Evolutionary conservation across 148 eudicot genomes (phyloP).

Genomic region (Simmondsia chinensis): DNA sequence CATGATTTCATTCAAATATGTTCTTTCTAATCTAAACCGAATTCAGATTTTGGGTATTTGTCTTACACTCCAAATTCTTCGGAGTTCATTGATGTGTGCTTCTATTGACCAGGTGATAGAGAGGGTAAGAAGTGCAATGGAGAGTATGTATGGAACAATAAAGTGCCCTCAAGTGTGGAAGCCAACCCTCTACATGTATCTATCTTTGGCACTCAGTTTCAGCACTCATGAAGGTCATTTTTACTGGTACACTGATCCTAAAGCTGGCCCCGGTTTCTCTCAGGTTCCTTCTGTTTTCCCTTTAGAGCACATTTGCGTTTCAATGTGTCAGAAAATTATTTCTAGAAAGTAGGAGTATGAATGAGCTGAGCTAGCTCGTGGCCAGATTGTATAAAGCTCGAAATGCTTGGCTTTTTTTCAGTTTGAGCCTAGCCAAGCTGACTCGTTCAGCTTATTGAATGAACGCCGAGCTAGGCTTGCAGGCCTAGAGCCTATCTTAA

Average conservation of each 20-base stretch:
- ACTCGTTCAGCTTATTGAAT: too few relatives aligned
- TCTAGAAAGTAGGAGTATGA: too few relatives aligned
- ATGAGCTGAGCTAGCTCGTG: too few relatives aligned
- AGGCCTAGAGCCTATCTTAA: too few relatives aligned
- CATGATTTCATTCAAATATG: too few relatives aligned
- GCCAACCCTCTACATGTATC: constrained; percentile 55
- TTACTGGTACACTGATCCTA: constrained; percentile 59
- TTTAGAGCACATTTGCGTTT: background rate
- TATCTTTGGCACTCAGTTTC: constrained; percentile 45
- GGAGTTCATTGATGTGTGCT: background rate
- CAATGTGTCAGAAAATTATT: background rate
- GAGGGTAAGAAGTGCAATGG: constrained; percentile 32
- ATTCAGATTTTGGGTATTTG: background rate
- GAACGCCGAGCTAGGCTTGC: too few relatives aligned
- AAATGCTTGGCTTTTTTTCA: too few relatives aligned
- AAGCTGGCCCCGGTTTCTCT: constrained; percentile 51
- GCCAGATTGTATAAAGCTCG: too few relatives aligned
- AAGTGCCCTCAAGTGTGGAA: constrained; percentile 56
- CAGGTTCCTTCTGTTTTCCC: constrained; percentile 22
- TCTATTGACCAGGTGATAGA: constrained; percentile 22
- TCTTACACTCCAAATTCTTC: background rate
- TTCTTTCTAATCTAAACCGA: background rate
- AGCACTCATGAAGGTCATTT: constrained; percentile 78
- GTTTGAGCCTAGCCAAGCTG: too few relatives aligned
- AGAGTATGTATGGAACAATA: constrained; percentile 40